Evolutionary conservation across 441 rosid species (phyloP).

Genomic region (Populus hybrid): DNA sequence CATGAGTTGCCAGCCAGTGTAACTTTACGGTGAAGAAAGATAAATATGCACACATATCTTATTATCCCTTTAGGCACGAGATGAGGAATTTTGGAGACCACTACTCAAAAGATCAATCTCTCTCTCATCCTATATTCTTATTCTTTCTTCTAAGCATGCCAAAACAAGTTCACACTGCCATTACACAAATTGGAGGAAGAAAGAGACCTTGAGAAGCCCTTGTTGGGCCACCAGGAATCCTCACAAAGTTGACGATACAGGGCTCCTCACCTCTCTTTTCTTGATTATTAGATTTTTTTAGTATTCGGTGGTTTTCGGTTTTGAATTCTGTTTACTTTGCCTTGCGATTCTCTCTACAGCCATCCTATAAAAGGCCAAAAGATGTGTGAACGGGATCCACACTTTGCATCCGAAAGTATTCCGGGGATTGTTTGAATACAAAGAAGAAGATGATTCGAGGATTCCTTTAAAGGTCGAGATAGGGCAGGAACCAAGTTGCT

Average conservation of each 20-base stretch:
- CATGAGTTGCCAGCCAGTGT: not conserved
- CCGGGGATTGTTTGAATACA: not conserved
- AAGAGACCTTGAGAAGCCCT: slow-evolving; percentile 14
- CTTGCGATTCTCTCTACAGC: not conserved
- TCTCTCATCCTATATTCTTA: slow-evolving; percentile 25
- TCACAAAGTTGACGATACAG: not conserved
- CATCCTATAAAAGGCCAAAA: slow-evolving; percentile 19
- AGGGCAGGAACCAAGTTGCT: slow-evolving; percentile 14
- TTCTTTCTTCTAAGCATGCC: slow-evolving; percentile 28
- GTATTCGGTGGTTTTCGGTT: not conserved
- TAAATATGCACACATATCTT: not conserved
- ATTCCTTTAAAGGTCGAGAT: slow-evolving; percentile 29
- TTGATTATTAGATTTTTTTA: slow-evolving; percentile 3
- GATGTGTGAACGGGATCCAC: slow-evolving; percentile 30
- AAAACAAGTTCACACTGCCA: slow-evolving; percentile 31
- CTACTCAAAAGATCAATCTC: slow-evolving; percentile 9
- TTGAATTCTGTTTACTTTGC: not conserved
- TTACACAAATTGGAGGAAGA: not conserved
- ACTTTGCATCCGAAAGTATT: slow-evolving; percentile 19
- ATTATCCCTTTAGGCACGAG: slow-evolving; percentile 13
- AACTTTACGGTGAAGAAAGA: not conserved
- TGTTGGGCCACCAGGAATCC: slow-evolving; percentile 25
- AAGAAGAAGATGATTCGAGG: not conserved
- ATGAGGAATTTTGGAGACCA: slow-evolving; percentile 31
- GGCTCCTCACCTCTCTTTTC: not conserved